A percentile compares a stretch with the other conserved stretches of the same genome.
phyloP scores from a whole-genome alignment of 306 rosid species.

The Rosa chinensis region DNA sequence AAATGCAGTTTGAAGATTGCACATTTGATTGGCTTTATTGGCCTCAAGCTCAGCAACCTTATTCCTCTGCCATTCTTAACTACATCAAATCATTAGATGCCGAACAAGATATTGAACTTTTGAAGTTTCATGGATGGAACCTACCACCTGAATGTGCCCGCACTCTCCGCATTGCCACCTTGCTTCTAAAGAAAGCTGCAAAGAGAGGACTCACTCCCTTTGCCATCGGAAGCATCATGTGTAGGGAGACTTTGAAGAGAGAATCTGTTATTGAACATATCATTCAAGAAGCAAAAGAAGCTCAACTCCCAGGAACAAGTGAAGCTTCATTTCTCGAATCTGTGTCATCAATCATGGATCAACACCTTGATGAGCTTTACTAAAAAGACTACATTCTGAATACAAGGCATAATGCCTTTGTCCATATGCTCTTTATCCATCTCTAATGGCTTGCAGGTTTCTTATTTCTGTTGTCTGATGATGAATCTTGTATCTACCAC shows the following conservation, averaged over 20 bases:
- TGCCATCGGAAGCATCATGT: slow-evolving; percentile 78
- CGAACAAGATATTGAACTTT: too few relatives aligned
- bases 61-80: too few relatives aligned
- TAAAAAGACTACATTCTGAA: slow-evolving; percentile 13
- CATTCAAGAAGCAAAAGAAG: slow-evolving; percentile 61
- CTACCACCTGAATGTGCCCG: slow-evolving; percentile 16
- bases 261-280: slow-evolving; percentile 80
- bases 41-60: too few relatives aligned
- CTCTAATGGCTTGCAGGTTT: neutral
- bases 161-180: slow-evolving; percentile 69
- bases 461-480: neutral
- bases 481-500: neutral
- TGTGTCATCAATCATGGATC: slow-evolving; percentile 53
- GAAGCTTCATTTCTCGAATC: slow-evolving; percentile 62
- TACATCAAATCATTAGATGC: too few relatives aligned
- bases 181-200: slow-evolving; percentile 94
- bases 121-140: too few relatives aligned
- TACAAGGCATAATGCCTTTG: neutral
- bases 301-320: slow-evolving; percentile 67
- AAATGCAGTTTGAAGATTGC: too few relatives aligned
- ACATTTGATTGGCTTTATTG: too few relatives aligned
- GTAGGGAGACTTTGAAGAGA: slow-evolving; percentile 64
- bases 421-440: neutral
- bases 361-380: slow-evolving; percentile 35
- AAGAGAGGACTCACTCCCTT: slow-evolving; percentile 72